Base-by-base conservation (phyloP, 2,329 filamentous ascomycete genomes). In the Hirsutella minnesotensis region DNA sequence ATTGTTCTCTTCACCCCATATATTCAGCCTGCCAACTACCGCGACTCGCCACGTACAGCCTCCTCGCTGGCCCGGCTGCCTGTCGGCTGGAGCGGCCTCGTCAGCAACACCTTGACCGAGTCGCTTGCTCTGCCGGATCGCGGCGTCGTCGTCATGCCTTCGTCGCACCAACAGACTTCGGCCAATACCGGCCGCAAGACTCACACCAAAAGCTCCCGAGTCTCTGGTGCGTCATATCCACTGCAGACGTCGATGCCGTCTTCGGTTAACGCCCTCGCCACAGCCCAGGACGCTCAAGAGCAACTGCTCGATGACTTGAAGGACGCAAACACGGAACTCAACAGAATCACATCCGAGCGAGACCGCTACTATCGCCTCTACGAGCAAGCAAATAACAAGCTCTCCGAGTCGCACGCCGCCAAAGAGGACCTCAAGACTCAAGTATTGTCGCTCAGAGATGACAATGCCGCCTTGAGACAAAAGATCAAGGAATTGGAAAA, bases 371-470 rank as follows among this genome's bases (percentile, higher is more conserved):
- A 56, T 44, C 44, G 40, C 15, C 49, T 49, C 39, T 49, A 54
- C 33, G 54, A 60, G 30, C 48, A 53, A 43, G 53, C 55, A 40
- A 57, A 46, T 41, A 52, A 54, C 44, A 60, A 58, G 47, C 46
- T 60, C 22, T 51, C 55, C 19, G 56, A 60, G 36, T 44, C 46
- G 24, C 55, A 49, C 33, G 24, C 46, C 21, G 38, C 42, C 40
- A 47, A 48, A 13, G 39, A 48, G 33, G 48, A 50, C n/a, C 37
- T 54, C 38, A 49, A 52, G 36, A 22, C 41, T 13, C 46, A 51
- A 35, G 34, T 42, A 8, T 43, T 47, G 18, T 33, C 41, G 5
- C 36, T 49, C 24, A 49, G 50, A 38, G 49, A 53, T 0, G 42
- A 43, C 40, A 42, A 42, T 22, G 36, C 45, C 20, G 24, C 39